These are phyloP conservation scores for Chalciporus sphaerocephalus DNA, from an alignment of 768 basidiomycete genomes.

Conservation along the genomic window DNA sequence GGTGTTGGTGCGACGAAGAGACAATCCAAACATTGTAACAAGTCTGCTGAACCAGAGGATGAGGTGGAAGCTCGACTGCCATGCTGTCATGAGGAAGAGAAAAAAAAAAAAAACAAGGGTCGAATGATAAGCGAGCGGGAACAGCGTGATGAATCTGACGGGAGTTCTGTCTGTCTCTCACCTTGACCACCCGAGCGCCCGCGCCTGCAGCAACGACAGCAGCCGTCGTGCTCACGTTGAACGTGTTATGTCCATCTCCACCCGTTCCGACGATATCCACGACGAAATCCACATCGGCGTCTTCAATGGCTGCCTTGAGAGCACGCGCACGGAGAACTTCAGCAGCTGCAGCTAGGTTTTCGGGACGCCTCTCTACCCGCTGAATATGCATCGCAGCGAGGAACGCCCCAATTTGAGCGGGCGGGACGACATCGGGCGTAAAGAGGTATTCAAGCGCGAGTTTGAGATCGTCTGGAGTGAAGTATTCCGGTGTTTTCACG, in stretches of 20 bases:
- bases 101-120: neutral
- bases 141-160: neutral
- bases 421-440: slow-evolving; percentile 56
- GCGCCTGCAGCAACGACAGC: slow-evolving; percentile 93
- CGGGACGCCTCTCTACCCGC: slow-evolving; percentile 70
- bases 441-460: slow-evolving; percentile 71
- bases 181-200: slow-evolving; percentile 91
- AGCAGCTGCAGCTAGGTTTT: slow-evolving; percentile 77
- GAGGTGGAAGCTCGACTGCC: slow-evolving; percentile 90
- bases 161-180: slow-evolving; percentile 30
- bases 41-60: slow-evolving; percentile 89
- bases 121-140: neutral
- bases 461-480: slow-evolving; percentile 71
- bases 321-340: slow-evolving; percentile 67
- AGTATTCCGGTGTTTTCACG: slow-evolving; percentile 75
- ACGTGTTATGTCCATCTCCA: slow-evolving; percentile 92
- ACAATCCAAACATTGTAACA: slow-evolving; percentile 81
- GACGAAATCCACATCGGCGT: slow-evolving; percentile 63
- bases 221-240: slow-evolving; percentile 95
- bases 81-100: slow-evolving; percentile 51
- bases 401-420: slow-evolving; percentile 85
- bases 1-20: slow-evolving; percentile 61
- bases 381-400: slow-evolving; percentile 81
- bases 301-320: slow-evolving; percentile 56
- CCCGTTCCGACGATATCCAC: slow-evolving; percentile 46